These are phyloP conservation scores for Talaromyces sp. DNA, from an alignment of 2,329 filamentous ascomycete genomes.

Conservation along the genomic window DNA sequence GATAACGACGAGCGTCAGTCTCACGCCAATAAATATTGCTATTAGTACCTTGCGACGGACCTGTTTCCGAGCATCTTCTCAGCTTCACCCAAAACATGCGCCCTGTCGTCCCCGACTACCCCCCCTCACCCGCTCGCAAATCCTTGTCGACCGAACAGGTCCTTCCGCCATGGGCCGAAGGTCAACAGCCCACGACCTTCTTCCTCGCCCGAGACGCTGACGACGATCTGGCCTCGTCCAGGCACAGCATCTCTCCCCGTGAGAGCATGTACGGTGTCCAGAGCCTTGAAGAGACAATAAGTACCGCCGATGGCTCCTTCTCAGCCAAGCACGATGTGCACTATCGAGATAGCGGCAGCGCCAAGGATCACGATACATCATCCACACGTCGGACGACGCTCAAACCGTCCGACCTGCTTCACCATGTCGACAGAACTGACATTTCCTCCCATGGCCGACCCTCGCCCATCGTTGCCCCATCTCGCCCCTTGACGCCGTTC, in stretches of 20 bases:
- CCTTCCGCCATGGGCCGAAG: conserved; percentile 30
- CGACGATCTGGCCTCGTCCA: conserved; percentile 1
- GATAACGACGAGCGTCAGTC: not conserved
- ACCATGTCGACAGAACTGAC: conserved; percentile 13
- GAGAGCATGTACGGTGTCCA: conserved; percentile 10
- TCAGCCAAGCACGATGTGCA: conserved; percentile 3
- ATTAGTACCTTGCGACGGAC: not conserved
- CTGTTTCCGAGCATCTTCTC: not conserved
- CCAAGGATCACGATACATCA: conserved; percentile 16
- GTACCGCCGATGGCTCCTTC: conserved; percentile 1
- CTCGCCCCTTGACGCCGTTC: conserved; percentile 40
- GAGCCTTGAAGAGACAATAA: conserved; percentile 12
- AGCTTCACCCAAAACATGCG: conserved; percentile 26
- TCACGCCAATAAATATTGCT: not conserved
- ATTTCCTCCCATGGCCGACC: conserved; percentile 15
- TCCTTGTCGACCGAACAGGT: conserved; percentile 25
- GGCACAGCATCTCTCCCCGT: not conserved
- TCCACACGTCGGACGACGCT: conserved; percentile 28
- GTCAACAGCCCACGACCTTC: conserved; percentile 50
- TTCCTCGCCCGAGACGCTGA: conserved; percentile 48
- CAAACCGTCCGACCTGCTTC: conserved; percentile 19
- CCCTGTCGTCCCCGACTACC: conserved; percentile 29
- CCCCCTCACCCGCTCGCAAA: conserved; percentile 30
- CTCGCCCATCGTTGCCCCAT: conserved; percentile 21
- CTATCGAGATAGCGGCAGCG: conserved; percentile 17